Conservation (phyloP, 23 red algal genomes). For the Agarophyton chilense region DNA sequence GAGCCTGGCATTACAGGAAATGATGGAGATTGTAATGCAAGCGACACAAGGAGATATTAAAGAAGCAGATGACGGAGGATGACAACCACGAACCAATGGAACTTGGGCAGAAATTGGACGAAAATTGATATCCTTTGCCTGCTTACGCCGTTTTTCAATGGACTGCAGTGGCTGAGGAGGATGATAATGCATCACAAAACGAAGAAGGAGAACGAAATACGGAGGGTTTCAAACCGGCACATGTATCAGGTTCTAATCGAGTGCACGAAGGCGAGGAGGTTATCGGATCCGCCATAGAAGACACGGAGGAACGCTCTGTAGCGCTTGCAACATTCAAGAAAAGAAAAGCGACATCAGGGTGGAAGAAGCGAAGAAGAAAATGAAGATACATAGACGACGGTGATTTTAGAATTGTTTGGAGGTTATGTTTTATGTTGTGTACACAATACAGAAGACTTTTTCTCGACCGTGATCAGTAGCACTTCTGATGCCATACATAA, state of each 20-base stretch:
- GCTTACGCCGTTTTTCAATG: neutral
- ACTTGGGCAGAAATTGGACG: neutral
- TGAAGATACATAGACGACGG: neutral
- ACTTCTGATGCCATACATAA: constrained; percentile 83
- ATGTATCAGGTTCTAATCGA: neutral
- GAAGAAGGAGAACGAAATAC: neutral
- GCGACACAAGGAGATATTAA: neutral
- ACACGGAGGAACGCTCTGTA: neutral
- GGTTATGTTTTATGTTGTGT: neutral
- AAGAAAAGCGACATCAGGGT: neutral
- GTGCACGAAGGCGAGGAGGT: neutral
- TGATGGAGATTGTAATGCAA: constrained; percentile 23
- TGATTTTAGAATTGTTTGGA: no score
- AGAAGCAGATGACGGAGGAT: neutral
- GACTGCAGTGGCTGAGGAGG: constrained; percentile 9
- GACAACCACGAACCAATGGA: neutral
- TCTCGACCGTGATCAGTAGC: constrained; percentile 83
- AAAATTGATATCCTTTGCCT: neutral
- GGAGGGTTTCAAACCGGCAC: neutral
- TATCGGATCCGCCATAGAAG: neutral
- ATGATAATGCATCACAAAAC: neutral
- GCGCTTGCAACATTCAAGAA: neutral
- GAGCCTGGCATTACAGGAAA: constrained; percentile 27
- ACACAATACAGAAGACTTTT: constrained; percentile 23
- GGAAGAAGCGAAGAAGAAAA: constrained; percentile 24